A percentile compares a stretch with the other conserved stretches of the same genome.
These are phyloP conservation scores for Pulveroboletus frians DNA, from an alignment of 768 basidiomycete genomes.

Conservation along the genomic window DNA sequence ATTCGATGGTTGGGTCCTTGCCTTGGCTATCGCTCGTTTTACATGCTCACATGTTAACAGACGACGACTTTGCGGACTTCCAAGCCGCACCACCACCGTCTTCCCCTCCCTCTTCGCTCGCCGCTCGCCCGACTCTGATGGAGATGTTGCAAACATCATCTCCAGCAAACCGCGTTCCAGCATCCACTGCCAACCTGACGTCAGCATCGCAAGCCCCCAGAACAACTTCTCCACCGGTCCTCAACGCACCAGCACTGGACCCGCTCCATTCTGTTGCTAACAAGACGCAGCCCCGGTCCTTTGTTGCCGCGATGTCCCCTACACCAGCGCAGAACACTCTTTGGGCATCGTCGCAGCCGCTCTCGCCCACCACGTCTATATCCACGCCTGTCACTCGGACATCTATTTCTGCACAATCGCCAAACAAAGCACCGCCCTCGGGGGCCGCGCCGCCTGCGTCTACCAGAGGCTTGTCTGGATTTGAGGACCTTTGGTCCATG, in stretches of 20 bases:
- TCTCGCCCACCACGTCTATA: constrained; percentile 17
- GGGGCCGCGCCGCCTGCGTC: constrained; percentile 23
- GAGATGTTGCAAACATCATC: constrained; percentile 40
- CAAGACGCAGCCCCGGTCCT: constrained; percentile 18
- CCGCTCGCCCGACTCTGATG: constrained; percentile 40
- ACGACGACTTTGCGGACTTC: constrained; percentile 87
- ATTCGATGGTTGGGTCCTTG: constrained; percentile 24
- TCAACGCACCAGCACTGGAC: constrained; percentile 13
- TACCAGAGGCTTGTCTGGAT: constrained; percentile 48
- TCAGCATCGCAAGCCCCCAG: constrained; percentile 11
- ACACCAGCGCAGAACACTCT: constrained; percentile 18
- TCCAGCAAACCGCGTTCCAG: constrained; percentile 14
- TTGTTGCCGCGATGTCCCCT: constrained; percentile 15
- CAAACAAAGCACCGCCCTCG: constrained; percentile 14
- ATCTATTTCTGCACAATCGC: constrained; percentile 6
- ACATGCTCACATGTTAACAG: constrained; percentile 30
- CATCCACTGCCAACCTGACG: constrained; percentile 9
- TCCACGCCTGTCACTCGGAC: constrained; percentile 12
- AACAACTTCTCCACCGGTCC: constrained; percentile 23
- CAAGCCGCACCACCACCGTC: constrained; percentile 58
- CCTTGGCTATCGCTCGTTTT: neutral
- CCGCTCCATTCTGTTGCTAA: constrained; percentile 28
- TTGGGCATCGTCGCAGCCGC: constrained; percentile 25
- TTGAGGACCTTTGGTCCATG: constrained; percentile 88
- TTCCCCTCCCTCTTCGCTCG: constrained; percentile 32